These are phyloP conservation scores for Arthrinium phaeospermum DNA, from an alignment of 2,329 filamentous ascomycete species.

Conservation along the genomic window DNA sequence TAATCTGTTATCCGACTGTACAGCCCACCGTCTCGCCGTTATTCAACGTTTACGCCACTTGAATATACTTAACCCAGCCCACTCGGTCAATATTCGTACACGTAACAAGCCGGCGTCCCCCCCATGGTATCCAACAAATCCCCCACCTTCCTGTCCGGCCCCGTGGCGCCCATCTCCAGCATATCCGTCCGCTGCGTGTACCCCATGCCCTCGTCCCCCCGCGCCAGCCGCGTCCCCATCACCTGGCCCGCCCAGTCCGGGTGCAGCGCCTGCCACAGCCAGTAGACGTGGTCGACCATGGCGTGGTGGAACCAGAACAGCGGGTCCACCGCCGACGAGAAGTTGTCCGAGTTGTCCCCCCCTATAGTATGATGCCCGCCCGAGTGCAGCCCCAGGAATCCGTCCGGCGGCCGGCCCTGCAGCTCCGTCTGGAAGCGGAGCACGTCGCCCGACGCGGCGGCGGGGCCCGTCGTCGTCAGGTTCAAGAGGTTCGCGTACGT, in stretches of 20 bases:
- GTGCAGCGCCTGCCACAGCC: conserved; percentile 35
- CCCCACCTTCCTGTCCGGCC: conserved; percentile 15
- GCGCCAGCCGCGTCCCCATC: conserved; percentile 34
- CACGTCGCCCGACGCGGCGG: conserved; percentile 24
- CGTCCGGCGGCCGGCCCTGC: conserved; percentile 36
- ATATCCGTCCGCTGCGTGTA: conserved; percentile 25
- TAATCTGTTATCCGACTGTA: no score
- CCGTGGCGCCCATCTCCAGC: conserved; percentile 22
- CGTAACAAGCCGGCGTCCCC: conserved; percentile 31
- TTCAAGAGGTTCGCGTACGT: conserved; percentile 32
- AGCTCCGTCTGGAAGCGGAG: conserved; percentile 37
- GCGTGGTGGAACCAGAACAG: conserved; percentile 35
- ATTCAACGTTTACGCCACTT: no score
- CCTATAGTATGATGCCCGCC: conserved; percentile 39
- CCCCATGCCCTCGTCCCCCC: conserved; percentile 25
- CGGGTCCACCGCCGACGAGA: conserved; percentile 33
- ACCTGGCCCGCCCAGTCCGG: conserved; percentile 25
- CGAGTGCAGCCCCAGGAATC: conserved; percentile 36
- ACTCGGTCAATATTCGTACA: conserved; percentile 21
- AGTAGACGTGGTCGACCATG: conserved; percentile 35
- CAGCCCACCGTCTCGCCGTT: no score
- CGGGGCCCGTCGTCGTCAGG: conserved; percentile 29
- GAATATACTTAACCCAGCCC: no score
- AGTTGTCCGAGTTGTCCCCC: conserved; percentile 33
- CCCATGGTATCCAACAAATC: conserved; percentile 28